Evolutionary conservation across 192 early-diverging fungal species (phyloP).

Genomic region (Mortierella claussenii): DNA sequence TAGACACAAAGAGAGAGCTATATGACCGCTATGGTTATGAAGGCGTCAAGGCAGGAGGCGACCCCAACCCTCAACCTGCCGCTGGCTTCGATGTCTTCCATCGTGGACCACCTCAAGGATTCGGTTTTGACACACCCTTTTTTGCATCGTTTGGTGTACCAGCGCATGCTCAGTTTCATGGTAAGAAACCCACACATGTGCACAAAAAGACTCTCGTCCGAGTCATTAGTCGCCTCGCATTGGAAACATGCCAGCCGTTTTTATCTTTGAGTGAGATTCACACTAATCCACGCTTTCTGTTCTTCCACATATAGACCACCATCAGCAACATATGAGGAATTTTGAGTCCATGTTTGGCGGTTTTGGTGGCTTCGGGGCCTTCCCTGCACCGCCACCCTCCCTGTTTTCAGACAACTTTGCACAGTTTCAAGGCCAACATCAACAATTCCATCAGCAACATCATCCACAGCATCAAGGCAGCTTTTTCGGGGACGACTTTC

Average conservation of each 20-base stretch:
- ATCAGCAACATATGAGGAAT: constrained; percentile 15
- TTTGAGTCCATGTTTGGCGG: constrained; percentile 26
- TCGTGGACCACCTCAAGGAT: constrained; percentile 3
- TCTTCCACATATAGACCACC: constrained; percentile 27
- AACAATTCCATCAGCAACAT: constrained; percentile 5
- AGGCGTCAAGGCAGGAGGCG: constrained; percentile 68
- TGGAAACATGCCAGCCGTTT: too few relatives aligned
- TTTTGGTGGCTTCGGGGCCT: constrained; percentile 22
- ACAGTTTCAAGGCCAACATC: neutral
- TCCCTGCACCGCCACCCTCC: neutral
- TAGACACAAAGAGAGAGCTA: constrained; percentile 71
- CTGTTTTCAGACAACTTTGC: neutral
- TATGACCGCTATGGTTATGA: constrained; percentile 92
- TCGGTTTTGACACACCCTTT: constrained; percentile 37
- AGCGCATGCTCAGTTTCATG: constrained; percentile 20
- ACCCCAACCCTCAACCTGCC: constrained; percentile 36
- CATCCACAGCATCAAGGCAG: too few relatives aligned
- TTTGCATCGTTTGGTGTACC: constrained; percentile 30
- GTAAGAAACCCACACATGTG: too few relatives aligned
- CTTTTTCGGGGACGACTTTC: constrained; percentile 6
- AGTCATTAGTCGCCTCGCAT: constrained; percentile 1
- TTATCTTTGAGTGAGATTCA: too few relatives aligned
- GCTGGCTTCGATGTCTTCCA: neutral
- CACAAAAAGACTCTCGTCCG: neutral
- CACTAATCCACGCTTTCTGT: too few relatives aligned